Evolutionary conservation across 2,329 filamentous ascomycete genomes (phyloP).

Genomic region (Zymoseptoria crescenta): DNA sequence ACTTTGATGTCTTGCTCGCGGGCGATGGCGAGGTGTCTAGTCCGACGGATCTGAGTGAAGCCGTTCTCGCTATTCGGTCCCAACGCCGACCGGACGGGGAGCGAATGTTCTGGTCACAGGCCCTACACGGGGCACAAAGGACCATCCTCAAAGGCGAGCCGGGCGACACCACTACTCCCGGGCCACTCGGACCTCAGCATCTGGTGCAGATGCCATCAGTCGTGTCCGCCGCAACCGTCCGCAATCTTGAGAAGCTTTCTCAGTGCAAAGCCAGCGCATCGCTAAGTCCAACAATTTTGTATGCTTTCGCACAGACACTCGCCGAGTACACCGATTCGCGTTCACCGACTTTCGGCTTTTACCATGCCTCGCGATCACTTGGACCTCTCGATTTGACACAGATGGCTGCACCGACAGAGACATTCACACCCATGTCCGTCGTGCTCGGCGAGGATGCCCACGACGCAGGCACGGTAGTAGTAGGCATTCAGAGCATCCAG

Average conservation of each 20-base stretch:
- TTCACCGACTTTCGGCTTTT: constrained; percentile 12
- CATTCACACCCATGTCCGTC: constrained; percentile 7
- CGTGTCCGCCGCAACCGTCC: neutral
- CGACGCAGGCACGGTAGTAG: neutral
- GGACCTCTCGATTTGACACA: constrained; percentile 4
- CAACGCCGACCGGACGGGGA: constrained; percentile 1
- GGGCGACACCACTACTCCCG: neutral
- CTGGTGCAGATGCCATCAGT: constrained; percentile 4
- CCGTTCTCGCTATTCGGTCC: constrained; percentile 1
- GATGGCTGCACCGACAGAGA: constrained; percentile 9
- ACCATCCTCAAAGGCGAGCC: constrained; percentile 2
- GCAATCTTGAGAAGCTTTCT: constrained; percentile 1
- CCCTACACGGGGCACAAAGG: constrained; percentile 2
- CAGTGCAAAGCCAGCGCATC: constrained; percentile 3
- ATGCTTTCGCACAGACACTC: constrained; percentile 9
- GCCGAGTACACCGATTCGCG: constrained; percentile 1
- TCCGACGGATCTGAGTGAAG: constrained; percentile 5
- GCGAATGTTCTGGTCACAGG: constrained; percentile 6
- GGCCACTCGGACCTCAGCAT: constrained; percentile 6
- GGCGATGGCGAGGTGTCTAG: neutral
- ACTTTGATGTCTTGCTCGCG: neutral
- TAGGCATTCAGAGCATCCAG: constrained; percentile 1
- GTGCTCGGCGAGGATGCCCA: neutral
- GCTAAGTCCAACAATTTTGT: constrained; percentile 8
- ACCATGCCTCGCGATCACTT: constrained; percentile 1